Conservation (phyloP, 148 eudicot species). For the Talinum fruticosum region DNA sequence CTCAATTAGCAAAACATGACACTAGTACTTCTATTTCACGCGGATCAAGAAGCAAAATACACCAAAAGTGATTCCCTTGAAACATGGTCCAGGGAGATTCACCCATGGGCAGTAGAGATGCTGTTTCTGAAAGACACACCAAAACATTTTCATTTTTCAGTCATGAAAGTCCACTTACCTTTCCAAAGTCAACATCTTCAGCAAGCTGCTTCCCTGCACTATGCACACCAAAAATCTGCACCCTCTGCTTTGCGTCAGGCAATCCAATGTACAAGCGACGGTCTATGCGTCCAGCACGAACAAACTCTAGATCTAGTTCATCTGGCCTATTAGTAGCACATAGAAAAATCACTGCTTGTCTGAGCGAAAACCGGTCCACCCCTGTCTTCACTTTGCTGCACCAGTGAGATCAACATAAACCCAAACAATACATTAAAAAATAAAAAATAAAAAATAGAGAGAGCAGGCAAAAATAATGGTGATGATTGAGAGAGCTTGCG, state of each 20-base stretch:
- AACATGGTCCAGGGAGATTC: background rate
- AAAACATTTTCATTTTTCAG: background rate
- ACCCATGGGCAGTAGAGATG: background rate
- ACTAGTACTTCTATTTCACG: background rate
- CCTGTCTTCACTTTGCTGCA: slow-evolving; percentile 82
- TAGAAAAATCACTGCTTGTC: slow-evolving; percentile 87
- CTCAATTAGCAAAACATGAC: background rate
- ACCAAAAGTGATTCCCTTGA: background rate
- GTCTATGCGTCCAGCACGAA: slow-evolving; percentile 84
- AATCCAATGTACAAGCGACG: slow-evolving; percentile 86
- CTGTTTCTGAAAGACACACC: background rate
- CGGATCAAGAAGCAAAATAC: background rate
- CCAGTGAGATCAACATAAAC: background rate
- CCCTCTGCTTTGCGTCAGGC: slow-evolving; percentile 87
- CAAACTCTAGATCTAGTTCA: slow-evolving; percentile 75
- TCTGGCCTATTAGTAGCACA: slow-evolving; percentile 98
- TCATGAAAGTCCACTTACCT: slow-evolving; percentile 36
- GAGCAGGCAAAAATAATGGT: background rate
- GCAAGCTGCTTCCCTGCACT: slow-evolving; percentile 75
- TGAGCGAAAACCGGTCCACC: slow-evolving; percentile 74
- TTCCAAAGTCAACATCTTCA: slow-evolving; percentile 80
- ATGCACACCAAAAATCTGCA: slow-evolving; percentile 84
- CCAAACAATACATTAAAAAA: background rate
- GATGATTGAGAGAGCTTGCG: background rate
- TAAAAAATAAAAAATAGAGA: background rate